phyloP scores from a whole-genome alignment of 345 rosid genomes.

The Ceriops zippeliana region DNA sequence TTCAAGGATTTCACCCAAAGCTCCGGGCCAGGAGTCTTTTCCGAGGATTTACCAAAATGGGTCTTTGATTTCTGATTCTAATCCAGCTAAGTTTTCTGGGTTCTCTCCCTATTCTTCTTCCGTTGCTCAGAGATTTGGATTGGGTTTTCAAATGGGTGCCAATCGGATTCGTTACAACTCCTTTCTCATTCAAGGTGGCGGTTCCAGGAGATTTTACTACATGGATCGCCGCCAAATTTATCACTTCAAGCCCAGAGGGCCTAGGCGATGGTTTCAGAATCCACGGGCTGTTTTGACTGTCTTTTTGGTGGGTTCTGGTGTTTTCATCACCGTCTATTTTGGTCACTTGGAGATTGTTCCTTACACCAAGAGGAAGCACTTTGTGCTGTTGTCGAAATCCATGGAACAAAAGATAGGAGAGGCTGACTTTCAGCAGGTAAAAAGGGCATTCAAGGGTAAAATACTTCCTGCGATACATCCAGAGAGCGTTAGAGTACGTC shows the following conservation, averaged over 20 bases:
- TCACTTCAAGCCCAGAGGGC: constrained; percentile 77
- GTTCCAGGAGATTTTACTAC: constrained; percentile 56
- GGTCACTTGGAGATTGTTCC: constrained; percentile 83
- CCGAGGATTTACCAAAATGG: constrained; percentile 26
- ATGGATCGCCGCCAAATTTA: constrained; percentile 60
- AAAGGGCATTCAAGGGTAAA: constrained; percentile 56
- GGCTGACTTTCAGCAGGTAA: constrained; percentile 57
- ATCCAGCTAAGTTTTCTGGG: constrained; percentile 36
- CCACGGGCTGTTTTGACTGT: constrained; percentile 51
- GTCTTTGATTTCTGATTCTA: constrained; percentile 24
- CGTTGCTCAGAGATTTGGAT: constrained; percentile 20
- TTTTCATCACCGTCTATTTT: constrained; percentile 46
- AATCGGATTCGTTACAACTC: constrained; percentile 23
- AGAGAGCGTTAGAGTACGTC: constrained; percentile 64
- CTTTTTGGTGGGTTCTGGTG: constrained; percentile 56
- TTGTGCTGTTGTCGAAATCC: constrained; percentile 63
- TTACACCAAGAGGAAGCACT: constrained; percentile 76
- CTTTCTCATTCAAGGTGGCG: constrained; percentile 2
- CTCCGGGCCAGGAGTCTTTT: constrained; percentile 32
- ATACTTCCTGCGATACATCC: constrained; percentile 79
- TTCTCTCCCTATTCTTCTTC: constrained; percentile 18
- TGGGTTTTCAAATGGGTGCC: constrained; percentile 19
- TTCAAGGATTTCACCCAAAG: constrained; percentile 29
- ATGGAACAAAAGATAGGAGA: constrained; percentile 71
- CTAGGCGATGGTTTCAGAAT: constrained; percentile 57